These are phyloP conservation scores for Isatis lusitanica DNA, from an alignment of 441 rosid species.

Conservation along the genomic window DNA sequence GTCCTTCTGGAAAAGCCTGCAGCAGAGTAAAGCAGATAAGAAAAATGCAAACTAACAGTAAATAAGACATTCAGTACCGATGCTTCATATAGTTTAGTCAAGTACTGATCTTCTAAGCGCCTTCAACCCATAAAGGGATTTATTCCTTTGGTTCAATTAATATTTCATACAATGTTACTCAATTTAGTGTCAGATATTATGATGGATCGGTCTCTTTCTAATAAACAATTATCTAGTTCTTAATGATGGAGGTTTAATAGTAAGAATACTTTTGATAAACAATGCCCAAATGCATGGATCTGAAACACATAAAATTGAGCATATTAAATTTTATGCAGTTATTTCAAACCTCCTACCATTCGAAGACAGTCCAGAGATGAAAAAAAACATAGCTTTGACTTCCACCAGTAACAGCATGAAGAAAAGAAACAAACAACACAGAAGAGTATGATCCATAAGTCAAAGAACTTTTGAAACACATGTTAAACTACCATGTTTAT, in stretches of 20 bases:
- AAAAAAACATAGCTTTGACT: background rate
- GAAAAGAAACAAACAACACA: constrained; percentile 3
- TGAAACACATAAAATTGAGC: background rate
- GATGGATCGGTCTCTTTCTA: background rate
- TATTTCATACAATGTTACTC: constrained; percentile 5
- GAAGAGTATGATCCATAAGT: constrained; percentile 7
- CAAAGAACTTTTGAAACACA: constrained; percentile 6
- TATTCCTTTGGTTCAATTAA: background rate
- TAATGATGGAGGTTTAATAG: too few relatives aligned
- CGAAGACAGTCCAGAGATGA: background rate
- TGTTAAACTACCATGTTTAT: background rate
- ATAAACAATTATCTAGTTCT: too few relatives aligned
- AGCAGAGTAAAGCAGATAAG: constrained; percentile 31
- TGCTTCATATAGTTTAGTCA: background rate
- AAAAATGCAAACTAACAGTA: constrained; percentile 21
- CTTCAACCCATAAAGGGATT: background rate
- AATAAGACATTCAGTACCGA: background rate
- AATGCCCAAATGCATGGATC: background rate
- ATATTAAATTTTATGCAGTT: background rate
- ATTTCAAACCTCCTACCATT: background rate
- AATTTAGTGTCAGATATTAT: background rate
- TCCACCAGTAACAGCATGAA: too few relatives aligned
- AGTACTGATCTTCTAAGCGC: background rate
- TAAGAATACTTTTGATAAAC: background rate
- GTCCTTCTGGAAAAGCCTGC: constrained; percentile 61